These are phyloP conservation scores for Lippia alba DNA, from an alignment of 305 asterid species.

Conservation along the genomic window DNA sequence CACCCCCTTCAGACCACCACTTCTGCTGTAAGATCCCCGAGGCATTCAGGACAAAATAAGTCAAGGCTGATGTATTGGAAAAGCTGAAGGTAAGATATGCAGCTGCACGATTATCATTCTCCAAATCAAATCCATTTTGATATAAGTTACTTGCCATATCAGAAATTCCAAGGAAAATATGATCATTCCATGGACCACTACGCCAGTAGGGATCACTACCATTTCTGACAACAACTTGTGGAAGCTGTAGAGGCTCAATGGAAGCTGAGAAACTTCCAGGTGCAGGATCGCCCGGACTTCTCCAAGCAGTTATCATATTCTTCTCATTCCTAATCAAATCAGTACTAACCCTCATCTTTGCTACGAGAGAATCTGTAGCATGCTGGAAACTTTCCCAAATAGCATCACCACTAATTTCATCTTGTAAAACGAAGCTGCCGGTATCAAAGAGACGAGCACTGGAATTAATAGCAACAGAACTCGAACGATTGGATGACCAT, in stretches of 20 bases:
- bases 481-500: slow-evolving; percentile 50
- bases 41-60: slow-evolving; percentile 26
- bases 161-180: slow-evolving; percentile 44
- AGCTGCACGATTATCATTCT: slow-evolving; percentile 20
- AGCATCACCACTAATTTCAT: slow-evolving; percentile 26
- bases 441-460: slow-evolving; percentile 46
- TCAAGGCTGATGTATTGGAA: neutral
- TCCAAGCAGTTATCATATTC: slow-evolving; percentile 53
- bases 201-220: slow-evolving; percentile 54
- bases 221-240: slow-evolving; percentile 52
- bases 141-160: slow-evolving; percentile 21
- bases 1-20: slow-evolving; percentile 26
- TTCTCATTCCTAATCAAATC: slow-evolving; percentile 11
- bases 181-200: slow-evolving; percentile 53
- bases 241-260: slow-evolving; percentile 51
- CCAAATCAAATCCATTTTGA: slow-evolving; percentile 42
- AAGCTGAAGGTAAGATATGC: slow-evolving; percentile 27
- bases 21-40: slow-evolving; percentile 37
- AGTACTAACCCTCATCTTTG: slow-evolving; percentile 36
- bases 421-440: slow-evolving; percentile 51
- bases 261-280: slow-evolving; percentile 48
- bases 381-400: slow-evolving; percentile 56
- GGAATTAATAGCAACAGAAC: slow-evolving; percentile 26
- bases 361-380: slow-evolving; percentile 45
- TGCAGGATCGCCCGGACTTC: slow-evolving; percentile 48